A percentile compares a stretch with the other conserved stretches of the same genome.
phyloP scores from a whole-genome alignment of 768 basidiomycete species.

The Mycena leptocephala region DNA sequence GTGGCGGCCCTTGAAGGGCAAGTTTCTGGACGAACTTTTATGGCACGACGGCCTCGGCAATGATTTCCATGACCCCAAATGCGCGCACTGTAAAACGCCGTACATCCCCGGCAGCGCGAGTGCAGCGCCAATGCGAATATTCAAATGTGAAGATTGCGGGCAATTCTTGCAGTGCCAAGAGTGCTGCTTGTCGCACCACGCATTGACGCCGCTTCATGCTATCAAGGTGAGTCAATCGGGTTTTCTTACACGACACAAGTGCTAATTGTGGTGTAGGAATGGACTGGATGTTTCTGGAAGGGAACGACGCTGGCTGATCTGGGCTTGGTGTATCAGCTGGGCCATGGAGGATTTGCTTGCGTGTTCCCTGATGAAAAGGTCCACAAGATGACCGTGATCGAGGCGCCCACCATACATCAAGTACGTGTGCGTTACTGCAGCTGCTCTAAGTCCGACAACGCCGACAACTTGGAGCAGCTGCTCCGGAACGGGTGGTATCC shows the following conservation, averaged over 20 bases:
- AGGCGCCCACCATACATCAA: conserved; percentile 12
- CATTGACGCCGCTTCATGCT: not conserved
- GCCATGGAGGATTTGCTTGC: no score
- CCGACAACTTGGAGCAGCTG: conserved; percentile 4
- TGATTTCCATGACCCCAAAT: not conserved
- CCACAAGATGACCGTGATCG: not conserved
- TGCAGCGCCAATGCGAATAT: not conserved
- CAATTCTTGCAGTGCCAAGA: conserved; percentile 1
- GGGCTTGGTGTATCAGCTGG: not conserved
- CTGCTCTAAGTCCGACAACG: conserved; percentile 6
- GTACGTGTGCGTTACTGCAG: conserved; percentile 18
- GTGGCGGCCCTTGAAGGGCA: conserved; percentile 1
- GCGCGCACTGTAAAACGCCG: not conserved
- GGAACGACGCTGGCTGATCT: no score
- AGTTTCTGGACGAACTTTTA: conserved; percentile 18
- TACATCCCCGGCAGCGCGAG: no score
- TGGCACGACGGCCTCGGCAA: conserved; percentile 16
- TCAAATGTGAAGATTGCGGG: conserved; percentile 13
- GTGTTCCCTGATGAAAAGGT: no score
- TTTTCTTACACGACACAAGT: not conserved
- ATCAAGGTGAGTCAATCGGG: not conserved
- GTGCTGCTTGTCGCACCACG: not conserved
- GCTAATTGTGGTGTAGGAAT: no score
- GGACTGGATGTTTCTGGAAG: no score
- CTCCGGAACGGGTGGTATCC: conserved; percentile 10